Evolutionary conservation across 2,329 filamentous ascomycete genomes (phyloP), one percentile per base, ranked within the genome.

Genomic region (Hymenoscyphus linearis): DNA sequence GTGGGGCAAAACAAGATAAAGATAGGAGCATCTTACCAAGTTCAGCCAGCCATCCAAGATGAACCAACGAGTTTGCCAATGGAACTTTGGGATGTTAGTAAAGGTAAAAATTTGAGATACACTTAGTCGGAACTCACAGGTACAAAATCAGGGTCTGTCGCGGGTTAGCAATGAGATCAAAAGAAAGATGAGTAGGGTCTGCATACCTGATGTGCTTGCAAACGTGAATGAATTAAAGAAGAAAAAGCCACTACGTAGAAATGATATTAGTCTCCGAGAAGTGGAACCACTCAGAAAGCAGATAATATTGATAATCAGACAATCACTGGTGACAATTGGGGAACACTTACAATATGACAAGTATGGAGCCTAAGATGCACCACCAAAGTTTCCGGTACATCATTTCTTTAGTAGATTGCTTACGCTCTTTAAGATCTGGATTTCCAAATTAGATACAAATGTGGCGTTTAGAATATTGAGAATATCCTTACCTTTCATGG

Each of bases 331-430:
- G 18, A 2, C 18, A 22, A 25, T 50, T 25, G 9, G 18, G 13
- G 18, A 13, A 25, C 10, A 14, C 18, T 6, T 50, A 50, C 44
- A 99, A 99, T 69, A 98, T 97, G 69, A 98, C 91, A 55, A 98
- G 78, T 73, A 99, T 96, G 74, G 90, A 96, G 65, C 85, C 81
- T 53, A 99, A 81, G 63, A 99, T 96, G 74, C 91, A 93, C 93
- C 93, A 99, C 93, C 96, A 99, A 14, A 99, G 85, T 75, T 96
- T 96, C 78, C 90, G 93, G 78, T 98, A 99, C 96, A 99, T 99
- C 76, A 85, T 76, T 55, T 93, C 91, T 74, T 99, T 99, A 69
- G 89, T 88, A 69, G 90, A 88, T 77, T 99, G 95, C 77, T 96
- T 97, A 67, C 95, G 88, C 71, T 96, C 91, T 60, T 89, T 83